Conservation (phyloP, 2,329 filamentous ascomycete genomes). For the Trichophyton rubrum region DNA sequence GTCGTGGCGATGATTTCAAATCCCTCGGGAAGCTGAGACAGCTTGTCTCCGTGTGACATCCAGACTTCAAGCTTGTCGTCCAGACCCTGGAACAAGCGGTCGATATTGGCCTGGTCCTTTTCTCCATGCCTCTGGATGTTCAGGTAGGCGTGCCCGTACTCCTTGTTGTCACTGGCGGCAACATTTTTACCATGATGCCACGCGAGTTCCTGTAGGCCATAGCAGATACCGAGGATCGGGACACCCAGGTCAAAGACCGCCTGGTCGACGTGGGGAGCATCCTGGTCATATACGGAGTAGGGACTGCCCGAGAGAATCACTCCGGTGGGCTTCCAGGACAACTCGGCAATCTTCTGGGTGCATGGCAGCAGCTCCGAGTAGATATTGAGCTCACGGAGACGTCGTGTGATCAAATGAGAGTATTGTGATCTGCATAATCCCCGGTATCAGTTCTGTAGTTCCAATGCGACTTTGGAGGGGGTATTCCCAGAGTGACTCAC, state of each 20-base stretch:
- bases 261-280: slow-evolving; percentile 66
- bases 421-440: slow-evolving; percentile 9
- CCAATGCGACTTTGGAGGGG: background rate
- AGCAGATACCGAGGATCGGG: slow-evolving; percentile 49
- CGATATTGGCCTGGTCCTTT: slow-evolving; percentile 41
- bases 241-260: slow-evolving; percentile 65
- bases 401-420: slow-evolving; percentile 9
- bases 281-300: slow-evolving; percentile 70
- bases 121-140: slow-evolving; percentile 42
- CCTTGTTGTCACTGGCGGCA: slow-evolving; percentile 51
- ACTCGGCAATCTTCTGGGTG: slow-evolving; percentile 64
- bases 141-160: slow-evolving; percentile 61
- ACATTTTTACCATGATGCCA: slow-evolving; percentile 57
- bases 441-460: background rate
- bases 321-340: slow-evolving; percentile 69
- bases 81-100: slow-evolving; percentile 66
- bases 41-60: slow-evolving; percentile 88
- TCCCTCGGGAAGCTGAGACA: slow-evolving; percentile 56
- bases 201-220: slow-evolving; percentile 57
- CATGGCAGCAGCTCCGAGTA: slow-evolving; percentile 84
- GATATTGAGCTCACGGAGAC: slow-evolving; percentile 54
- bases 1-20: slow-evolving; percentile 67
- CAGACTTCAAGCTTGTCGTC: slow-evolving; percentile 59
- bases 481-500: slow-evolving; percentile 1
- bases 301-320: slow-evolving; percentile 65